Evolutionary conservation across 2,329 filamentous ascomycete genomes (phyloP).

Genomic region (Ophiostoma ulmi): DNA sequence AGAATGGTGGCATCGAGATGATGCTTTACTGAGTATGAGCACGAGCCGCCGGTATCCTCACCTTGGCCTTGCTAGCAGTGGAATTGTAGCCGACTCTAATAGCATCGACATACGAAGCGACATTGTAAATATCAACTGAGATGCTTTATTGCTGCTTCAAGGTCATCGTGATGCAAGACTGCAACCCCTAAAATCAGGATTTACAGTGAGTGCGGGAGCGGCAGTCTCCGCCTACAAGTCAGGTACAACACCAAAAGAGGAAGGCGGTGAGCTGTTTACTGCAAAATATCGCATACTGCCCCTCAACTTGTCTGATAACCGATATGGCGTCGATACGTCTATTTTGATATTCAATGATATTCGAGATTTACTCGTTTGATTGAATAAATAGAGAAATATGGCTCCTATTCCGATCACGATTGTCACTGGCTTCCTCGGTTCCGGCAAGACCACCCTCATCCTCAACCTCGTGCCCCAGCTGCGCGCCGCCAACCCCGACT

Average conservation of each 20-base stretch:
- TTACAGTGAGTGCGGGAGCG: not conserved
- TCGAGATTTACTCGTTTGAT: not conserved
- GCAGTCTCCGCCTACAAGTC: not conserved
- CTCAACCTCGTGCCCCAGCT: conserved; percentile 92
- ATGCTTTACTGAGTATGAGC: not conserved
- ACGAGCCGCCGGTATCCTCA: not conserved
- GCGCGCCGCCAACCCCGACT: conserved; percentile 60
- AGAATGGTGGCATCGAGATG: not conserved
- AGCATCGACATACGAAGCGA: not conserved
- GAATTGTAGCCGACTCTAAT: too few relatives aligned
- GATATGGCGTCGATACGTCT: not conserved
- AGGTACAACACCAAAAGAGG: not conserved
- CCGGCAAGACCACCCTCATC: conserved; percentile 93
- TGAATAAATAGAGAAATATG: conserved; percentile 38
- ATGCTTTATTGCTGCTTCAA: not conserved
- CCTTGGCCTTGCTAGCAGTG: not conserved
- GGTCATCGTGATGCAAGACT: not conserved
- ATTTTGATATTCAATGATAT: not conserved
- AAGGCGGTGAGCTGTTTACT: conserved; percentile 11
- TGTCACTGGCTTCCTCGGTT: conserved; percentile 91
- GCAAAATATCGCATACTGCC: conserved; percentile 3
- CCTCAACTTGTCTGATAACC: not conserved
- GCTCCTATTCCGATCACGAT: conserved; percentile 84
- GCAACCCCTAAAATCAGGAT: not conserved
- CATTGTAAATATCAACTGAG: not conserved